Base-by-base conservation (phyloP, 1,139 yeast species). In the Magnusiomyces suaveolens region DNA sequence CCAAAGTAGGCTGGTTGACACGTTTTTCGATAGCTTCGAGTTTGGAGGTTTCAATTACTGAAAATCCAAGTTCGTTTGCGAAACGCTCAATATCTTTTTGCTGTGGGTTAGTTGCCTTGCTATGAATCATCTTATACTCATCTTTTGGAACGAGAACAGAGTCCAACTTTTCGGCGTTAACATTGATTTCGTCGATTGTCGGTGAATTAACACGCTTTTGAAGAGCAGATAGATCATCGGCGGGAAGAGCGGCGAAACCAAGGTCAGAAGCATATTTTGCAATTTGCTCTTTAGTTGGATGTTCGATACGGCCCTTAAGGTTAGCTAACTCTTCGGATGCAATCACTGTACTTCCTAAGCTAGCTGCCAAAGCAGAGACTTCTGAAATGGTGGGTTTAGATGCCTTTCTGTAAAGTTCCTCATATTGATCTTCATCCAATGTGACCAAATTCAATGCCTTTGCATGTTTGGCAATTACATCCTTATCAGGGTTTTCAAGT, bases 281-380 rank as follows among this genome's bases (percentile, higher is more conserved):
- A 25, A 66, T 44, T 25, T 63, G 62, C 2, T 59, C 62, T n/a
- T 53, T 52, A 51, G 58, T 63, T 46, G 59, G 60, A 47, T 51
- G 44, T 48, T 52, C 55, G 20, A 57, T 44, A 10, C 32, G 16
- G 2, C 46, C 44, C n/a, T 43, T 26, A 18, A 54, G 54, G 26
- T 54, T 53, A 43, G 56, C 43, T 43, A 59, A 56, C 39, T 55
- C 57, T 8, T 51, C 55, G 0, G 55, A 32, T 2, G 71, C 61
- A 16, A 80, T 36, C 0, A 72, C 66, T 6, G 69, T 63, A 55
- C 74, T 63, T 2, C 75, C 76, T 8, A 70, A 58, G 12, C 63
- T 64, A 4, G 64, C 62, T 1, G 74, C 75, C 24, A 63, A 63
- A 12, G 59, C 57, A 29, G 58, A 60, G 47, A 66, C 55, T 43